Evolutionary conservation across 148 eudicot species (phyloP), one percentile per base, ranked within the genome.

Genomic region (Bassia scoparia): DNA sequence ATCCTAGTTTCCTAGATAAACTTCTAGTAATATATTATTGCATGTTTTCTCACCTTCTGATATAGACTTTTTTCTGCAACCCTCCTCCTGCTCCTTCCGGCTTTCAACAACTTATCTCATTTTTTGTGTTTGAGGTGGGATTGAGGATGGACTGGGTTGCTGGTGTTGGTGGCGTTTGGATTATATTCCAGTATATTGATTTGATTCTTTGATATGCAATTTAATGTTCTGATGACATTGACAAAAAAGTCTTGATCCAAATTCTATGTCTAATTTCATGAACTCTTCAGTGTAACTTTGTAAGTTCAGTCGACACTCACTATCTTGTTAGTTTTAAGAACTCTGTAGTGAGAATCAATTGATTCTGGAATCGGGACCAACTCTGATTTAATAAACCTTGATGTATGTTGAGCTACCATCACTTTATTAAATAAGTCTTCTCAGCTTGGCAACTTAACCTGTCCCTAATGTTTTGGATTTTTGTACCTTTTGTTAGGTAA

Each of bases 401-500:
- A 26, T 56, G 7, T 18, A 27, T 59, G 48, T 70, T 63, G 23
- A 43, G 48, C 53, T 15, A 26, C 49, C 56, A 20, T 37, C 9
- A 0, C 29, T 41, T 37, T 63, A 35, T 49, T 33, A 37, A 34
- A n/a, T 60, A 33, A 30, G 26, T 48, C 14, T 27, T 31, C 33
- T 66, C 48, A 52, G 60, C 71, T 54, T n/a, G 24, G 69, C 20
- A 55, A 31, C 68, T 65, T 24, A 21, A 17, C 24, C 20, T 21
- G 31, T 13, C 56, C 24, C 65, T 76, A 21, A 67, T 58, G 6
- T n/a, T 59, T 66, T 66, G 20, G 4, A 7, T 14, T 8, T 44
- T 26, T 34, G 74, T 35, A 74, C n/a, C 53, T 53, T 38, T 65
- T 52, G 58, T 74, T 76, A 94, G 98, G 93, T 95, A 34, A 84